Conservation (phyloP, 2,329 filamentous ascomycete genomes). For the Ophiostoma himal-ulmi region DNA sequence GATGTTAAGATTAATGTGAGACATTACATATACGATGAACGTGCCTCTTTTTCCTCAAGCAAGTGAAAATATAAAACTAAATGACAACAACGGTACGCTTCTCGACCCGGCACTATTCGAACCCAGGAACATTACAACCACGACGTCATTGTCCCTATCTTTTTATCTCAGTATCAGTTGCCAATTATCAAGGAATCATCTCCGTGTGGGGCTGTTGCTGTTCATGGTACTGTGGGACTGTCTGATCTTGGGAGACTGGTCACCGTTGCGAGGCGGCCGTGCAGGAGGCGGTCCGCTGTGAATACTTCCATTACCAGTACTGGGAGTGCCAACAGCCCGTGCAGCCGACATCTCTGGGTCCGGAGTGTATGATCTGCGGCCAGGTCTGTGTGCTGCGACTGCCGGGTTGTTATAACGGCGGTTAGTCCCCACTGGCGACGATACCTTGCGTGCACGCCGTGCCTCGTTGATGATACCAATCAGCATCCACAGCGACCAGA, state of each 20-base stretch:
- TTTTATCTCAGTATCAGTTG: background rate
- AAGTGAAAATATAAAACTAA: no score
- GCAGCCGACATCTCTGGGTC: slow-evolving; percentile 15
- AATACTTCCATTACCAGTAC: background rate
- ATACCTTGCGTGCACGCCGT: slow-evolving; percentile 23
- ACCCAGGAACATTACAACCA: background rate
- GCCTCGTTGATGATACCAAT: slow-evolving; percentile 33
- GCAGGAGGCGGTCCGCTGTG: background rate
- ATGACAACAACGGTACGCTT: background rate
- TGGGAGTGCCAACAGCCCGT: background rate
- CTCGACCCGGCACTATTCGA: background rate
- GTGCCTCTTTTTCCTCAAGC: no score
- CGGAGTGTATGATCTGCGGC: background rate
- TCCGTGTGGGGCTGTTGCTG: background rate
- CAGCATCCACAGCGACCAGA: slow-evolving; percentile 37
- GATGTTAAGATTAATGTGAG: no score
- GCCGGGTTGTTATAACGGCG: background rate
- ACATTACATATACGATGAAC: no score
- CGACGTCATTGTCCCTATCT: background rate
- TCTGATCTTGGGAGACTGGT: slow-evolving; percentile 13
- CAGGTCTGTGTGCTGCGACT: background rate
- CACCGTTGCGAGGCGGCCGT: slow-evolving; percentile 4
- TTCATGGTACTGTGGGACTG: slow-evolving; percentile 18
- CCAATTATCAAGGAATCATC: background rate
- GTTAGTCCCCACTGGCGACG: background rate